Percentiles rank a stretch among this genome's conserved stretches.
Conservation (phyloP, 495 filamentous ascomycete species). For the Penicillium maclennaniae region DNA sequence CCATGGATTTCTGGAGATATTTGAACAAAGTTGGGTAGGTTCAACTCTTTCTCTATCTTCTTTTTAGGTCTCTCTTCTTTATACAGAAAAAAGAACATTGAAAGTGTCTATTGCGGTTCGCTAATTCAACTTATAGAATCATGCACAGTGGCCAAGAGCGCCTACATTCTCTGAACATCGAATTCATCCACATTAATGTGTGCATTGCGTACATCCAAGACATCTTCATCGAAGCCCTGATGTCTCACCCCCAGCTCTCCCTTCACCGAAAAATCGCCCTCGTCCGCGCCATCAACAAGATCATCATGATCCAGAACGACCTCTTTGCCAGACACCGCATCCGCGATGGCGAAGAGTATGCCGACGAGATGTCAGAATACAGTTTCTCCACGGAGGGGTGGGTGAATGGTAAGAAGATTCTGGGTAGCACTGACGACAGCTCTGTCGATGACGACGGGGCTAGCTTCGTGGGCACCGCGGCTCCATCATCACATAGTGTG, state of each 20-base stretch:
- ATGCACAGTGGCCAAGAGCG: slow-evolving; percentile 68
- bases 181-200: slow-evolving; percentile 71
- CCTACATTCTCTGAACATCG: slow-evolving; percentile 62
- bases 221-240: slow-evolving; percentile 67
- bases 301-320: slow-evolving; percentile 76
- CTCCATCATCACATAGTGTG: slow-evolving; percentile 15
- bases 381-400: slow-evolving; percentile 59
- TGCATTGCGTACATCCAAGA: slow-evolving; percentile 68
- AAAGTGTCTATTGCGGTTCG: not conserved
- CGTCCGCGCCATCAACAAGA: slow-evolving; percentile 58
- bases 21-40: slow-evolving; percentile 68
- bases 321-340: slow-evolving; percentile 74
- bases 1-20: slow-evolving; percentile 75
- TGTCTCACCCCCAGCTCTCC: slow-evolving; percentile 62
- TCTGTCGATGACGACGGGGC: slow-evolving; percentile 34
- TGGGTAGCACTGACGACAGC: slow-evolving; percentile 33
- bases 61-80: too few species aligned
- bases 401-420: slow-evolving; percentile 46
- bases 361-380: slow-evolving; percentile 52
- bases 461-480: slow-evolving; percentile 26
- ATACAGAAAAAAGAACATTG: not conserved
- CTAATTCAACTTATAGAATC: slow-evolving; percentile 38
- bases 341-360: slow-evolving; percentile 66
- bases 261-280: slow-evolving; percentile 63
- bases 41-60: too few species aligned